A percentile compares a stretch with the other conserved stretches of the same genome.
These are phyloP conservation scores for Tephrocybe sp. DNA, from an alignment of 768 basidiomycete species.

Conservation along the genomic window DNA sequence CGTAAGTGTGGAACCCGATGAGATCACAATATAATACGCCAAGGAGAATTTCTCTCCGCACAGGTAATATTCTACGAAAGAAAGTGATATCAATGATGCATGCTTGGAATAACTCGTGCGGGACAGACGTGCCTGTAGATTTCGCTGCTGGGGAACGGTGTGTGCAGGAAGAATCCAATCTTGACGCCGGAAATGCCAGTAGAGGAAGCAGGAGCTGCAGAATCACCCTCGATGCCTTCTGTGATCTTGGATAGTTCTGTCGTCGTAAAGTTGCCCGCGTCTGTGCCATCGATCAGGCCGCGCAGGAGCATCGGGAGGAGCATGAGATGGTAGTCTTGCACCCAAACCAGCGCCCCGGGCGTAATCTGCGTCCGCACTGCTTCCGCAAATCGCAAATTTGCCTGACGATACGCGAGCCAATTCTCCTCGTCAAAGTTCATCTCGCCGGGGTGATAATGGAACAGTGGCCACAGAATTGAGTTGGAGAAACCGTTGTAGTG, in stretches of 20 bases:
- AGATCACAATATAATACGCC: conserved; percentile 95
- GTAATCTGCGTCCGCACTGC: conserved; percentile 75
- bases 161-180: conserved; percentile 98
- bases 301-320: conserved; percentile 95
- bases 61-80: conserved; percentile 79
- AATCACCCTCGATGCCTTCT: conserved; percentile 63
- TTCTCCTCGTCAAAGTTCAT: conserved; percentile 99
- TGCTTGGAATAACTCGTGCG: neutral
- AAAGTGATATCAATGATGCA: conserved; percentile 7
- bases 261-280: conserved; percentile 52
- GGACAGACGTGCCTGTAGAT: conserved; percentile 84
- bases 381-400: conserved; percentile 93
- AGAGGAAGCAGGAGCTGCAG: conserved; percentile 33
- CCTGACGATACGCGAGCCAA: conserved; percentile 97
- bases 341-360: conserved; percentile 96
- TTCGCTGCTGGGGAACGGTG: conserved; percentile 96
- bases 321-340: conserved; percentile 98
- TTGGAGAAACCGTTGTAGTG: conserved; percentile 99
- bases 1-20: conserved; percentile 99
- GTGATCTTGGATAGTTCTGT: conserved; percentile 67
- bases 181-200: conserved; percentile 65
- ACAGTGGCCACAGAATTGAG: conserved; percentile 98
- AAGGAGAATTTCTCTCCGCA: conserved; percentile 95
- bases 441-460: conserved; percentile 99
- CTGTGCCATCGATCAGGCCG: conserved; percentile 74